These are phyloP conservation scores for Salix dunnii DNA, from an alignment of 345 rosid genomes.

Conservation along the genomic window DNA sequence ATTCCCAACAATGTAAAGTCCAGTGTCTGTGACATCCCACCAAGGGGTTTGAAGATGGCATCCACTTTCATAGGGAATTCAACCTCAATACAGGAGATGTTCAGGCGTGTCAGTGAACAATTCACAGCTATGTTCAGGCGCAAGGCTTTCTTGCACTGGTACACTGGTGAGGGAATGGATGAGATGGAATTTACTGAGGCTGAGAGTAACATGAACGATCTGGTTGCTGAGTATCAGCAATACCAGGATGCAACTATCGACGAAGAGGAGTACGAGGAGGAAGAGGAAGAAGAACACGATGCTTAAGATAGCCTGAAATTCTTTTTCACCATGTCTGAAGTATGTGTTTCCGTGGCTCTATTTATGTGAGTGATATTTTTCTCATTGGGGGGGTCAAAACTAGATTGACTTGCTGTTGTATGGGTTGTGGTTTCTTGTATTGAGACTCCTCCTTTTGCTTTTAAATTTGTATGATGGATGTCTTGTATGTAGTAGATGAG, in stretches of 20 bases:
- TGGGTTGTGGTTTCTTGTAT: constrained; percentile 3
- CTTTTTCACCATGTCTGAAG: background rate
- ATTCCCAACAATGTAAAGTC: constrained; percentile 26
- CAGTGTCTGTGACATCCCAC: constrained; percentile 28
- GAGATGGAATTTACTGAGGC: constrained; percentile 25
- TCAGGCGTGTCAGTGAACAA: constrained; percentile 27
- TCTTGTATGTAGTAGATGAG: background rate
- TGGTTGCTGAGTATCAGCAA: constrained; percentile 27
- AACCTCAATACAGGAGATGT: constrained; percentile 26
- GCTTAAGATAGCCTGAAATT: constrained; percentile 2
- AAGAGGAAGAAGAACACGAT: constrained; percentile 16
- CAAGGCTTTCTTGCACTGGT: constrained; percentile 29
- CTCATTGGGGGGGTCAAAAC: background rate
- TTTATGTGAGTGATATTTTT: constrained; percentile 14
- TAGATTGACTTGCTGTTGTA: background rate
- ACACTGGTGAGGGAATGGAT: constrained; percentile 24
- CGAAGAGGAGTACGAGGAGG: constrained; percentile 21
- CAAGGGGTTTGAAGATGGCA: constrained; percentile 22
- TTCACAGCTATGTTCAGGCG: constrained; percentile 31
- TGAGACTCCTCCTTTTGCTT: background rate
- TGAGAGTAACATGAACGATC: constrained; percentile 26
- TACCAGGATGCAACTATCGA: constrained; percentile 27
- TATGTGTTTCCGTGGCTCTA: constrained; percentile 12
- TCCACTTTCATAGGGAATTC: constrained; percentile 26
- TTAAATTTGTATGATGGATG: background rate